These are phyloP conservation scores for Phaffia rhodozyma DNA, from an alignment of 1,284 basidiomycete species.

Conservation along the genomic window DNA sequence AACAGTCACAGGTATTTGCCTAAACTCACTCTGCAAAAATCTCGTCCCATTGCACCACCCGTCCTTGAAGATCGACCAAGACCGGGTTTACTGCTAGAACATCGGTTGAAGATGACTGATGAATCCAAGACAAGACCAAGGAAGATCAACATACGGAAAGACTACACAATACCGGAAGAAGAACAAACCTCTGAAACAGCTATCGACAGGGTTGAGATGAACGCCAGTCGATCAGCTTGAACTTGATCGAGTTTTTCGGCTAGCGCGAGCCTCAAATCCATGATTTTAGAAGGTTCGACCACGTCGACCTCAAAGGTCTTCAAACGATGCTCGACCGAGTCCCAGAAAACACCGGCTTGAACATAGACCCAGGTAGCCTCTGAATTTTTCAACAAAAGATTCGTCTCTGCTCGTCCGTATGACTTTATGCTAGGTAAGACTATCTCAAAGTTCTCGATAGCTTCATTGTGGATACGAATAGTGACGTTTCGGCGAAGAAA, in stretches of 20 bases:
- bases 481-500: constrained; percentile 59
- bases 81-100: constrained; percentile 81
- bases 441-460: constrained; percentile 70
- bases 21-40: constrained; percentile 51
- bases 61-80: constrained; percentile 67
- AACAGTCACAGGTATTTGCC: not conserved
- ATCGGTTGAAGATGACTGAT: constrained; percentile 61
- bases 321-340: constrained; percentile 40
- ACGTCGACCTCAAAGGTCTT: constrained; percentile 32
- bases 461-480: constrained; percentile 79
- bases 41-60: constrained; percentile 80
- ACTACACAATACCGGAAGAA: not conserved
- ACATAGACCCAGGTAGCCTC: constrained; percentile 69
- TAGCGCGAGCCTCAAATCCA: constrained; percentile 26
- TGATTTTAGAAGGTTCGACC: constrained; percentile 32
- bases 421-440: constrained; percentile 80
- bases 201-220: not conserved
- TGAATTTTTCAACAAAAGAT: constrained; percentile 75
- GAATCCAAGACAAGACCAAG: constrained; percentile 21
- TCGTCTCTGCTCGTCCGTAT: constrained; percentile 68
- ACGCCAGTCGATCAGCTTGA: constrained; percentile 48
- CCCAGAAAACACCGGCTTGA: constrained; percentile 52
- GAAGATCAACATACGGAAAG: not conserved
- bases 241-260: constrained; percentile 52
- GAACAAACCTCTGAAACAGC: constrained; percentile 3